Evolutionary conservation across 1,284 basidiomycete genomes (phyloP), one percentile per base, ranked within the genome.

Genomic region (Thecaphora thlaspeos): DNA sequence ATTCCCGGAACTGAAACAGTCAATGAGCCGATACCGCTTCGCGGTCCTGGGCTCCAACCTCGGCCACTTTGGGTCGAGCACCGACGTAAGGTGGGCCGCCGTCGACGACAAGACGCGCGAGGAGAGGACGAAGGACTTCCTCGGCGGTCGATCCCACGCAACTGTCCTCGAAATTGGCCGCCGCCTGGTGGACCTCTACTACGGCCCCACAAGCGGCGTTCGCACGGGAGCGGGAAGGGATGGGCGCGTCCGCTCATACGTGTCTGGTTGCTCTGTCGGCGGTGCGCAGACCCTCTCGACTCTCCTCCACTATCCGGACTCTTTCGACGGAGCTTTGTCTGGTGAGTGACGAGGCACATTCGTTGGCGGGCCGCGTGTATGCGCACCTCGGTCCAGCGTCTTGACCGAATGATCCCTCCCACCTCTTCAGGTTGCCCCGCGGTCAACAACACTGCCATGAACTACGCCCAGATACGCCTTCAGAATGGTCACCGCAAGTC

Each of bases 1-100:
- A 8, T 65, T 55, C 26, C 64, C 64, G 4, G 56, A 64, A 19
- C 55, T 70, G 48, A 70, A 70, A 53, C 68, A 64, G 45, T 45
- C 48, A 18, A 39, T 70, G 36, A 32, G 58, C n/a, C 51, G 68
- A 17, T 64, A 68, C 39, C 51, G 49, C 11, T 39, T 53, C 14
- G 64, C 65, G 17, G 58, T 64, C 8, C 46, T 54, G 9, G 51
- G 56, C 23, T 52, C 52, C 36, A 70, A 70, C 46, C 41, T 41
- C 36, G 68, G 68, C 10, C 68, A 70, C 37, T 68, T 67, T 32
- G 18, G 42, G 7, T 32, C 41, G 15, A 48, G 32, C 24, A 36
- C n/a, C 36, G 17, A 21, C 7, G 42, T 39, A 1, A 30, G 15
- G 8, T 56, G 54, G 54, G 32, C 24, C 9, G 38, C 55, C 37